Evolutionary conservation across 805 yeast genomes (phyloP), one percentile per base, ranked within the genome.

Genomic region (Suhomyces kilbournensis): DNA sequence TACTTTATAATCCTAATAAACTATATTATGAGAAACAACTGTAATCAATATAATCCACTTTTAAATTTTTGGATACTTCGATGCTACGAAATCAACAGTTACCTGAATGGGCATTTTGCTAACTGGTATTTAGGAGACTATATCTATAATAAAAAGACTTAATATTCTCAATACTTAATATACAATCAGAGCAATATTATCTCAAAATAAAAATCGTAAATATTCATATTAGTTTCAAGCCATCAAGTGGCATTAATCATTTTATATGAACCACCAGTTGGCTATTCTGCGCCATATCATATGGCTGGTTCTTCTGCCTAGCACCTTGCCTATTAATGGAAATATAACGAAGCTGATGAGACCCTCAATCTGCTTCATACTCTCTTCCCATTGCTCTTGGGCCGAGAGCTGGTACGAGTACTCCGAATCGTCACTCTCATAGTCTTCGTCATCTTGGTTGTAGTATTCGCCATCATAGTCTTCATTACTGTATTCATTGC

Each of bases 361-460:
- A n/a, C 80, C 79, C 39, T 75, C 75, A 51, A 87, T 62, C 64
- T 86, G 91, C 44, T 71, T 69, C 46, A 86, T 55, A 34, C 86
- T 83, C 59, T 84, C 88, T 49, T 86, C 88, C 91, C 91, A 86
- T 60, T 86, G 90, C 57, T 82, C 76, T 59, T 85, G 88, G 1
- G 89, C 85, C 34, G 81, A 68, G 48, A 74, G 57, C 35, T 60
- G 64, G 52, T 62, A 62, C 15, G 62, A 61, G 10, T 57, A 56
- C 19, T 52, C 53, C 15, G 44, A 30, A 9, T 49, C 52, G 46
- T 54, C 58, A 22, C 48, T 39, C 8, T 52, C 53, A 38, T 53
- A 53, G 45, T 56, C 59, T 14, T 53, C 53, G 44, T 52, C 46
- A 9, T 51, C 51, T 35, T 50, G 47, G 44, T 49, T 53, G 22